phyloP scores from a whole-genome alignment of 1,284 basidiomycete species.

The Ceratobasidium sp. region DNA sequence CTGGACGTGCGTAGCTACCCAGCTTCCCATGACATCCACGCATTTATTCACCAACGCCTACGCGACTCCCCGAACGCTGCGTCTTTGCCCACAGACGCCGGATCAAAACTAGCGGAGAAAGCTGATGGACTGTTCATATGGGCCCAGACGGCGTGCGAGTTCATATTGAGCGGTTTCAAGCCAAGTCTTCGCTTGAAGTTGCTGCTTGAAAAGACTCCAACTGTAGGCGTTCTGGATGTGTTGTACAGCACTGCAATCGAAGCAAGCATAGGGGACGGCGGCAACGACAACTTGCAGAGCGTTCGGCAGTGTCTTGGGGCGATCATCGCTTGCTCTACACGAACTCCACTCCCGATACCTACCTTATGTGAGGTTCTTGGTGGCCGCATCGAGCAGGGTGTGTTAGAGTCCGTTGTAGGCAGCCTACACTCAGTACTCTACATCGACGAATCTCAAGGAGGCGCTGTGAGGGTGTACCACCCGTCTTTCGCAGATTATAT shows the following conservation, averaged over 20 bases:
- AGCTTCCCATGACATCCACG: not conserved
- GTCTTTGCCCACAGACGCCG: not conserved
- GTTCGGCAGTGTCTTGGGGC: not conserved
- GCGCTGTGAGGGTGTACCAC: slow-evolving; percentile 9
- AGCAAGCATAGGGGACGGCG: not conserved
- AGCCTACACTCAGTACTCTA: slow-evolving; percentile 6
- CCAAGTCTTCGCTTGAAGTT: not conserved
- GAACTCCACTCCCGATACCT: not conserved
- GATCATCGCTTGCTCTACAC: not conserved
- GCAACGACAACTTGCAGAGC: not conserved
- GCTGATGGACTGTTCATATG: slow-evolving; percentile 24
- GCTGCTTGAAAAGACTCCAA: not conserved
- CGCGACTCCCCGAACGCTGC: not conserved
- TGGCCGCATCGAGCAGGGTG: not conserved
- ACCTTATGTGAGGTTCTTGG: not conserved
- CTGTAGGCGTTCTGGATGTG: not conserved
- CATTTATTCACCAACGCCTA: not conserved
- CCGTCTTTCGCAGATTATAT: slow-evolving; percentile 7
- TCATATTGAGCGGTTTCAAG: not conserved
- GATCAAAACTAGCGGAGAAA: not conserved
- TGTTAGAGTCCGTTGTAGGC: not conserved
- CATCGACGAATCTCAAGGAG: not conserved
- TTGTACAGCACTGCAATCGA: not conserved
- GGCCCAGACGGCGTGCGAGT: slow-evolving; percentile 5
- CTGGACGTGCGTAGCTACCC: not conserved